These are phyloP conservation scores for Oryza officinalis DNA, from an alignment of 176 grass and related monocot genomes.

Conservation along the genomic window DNA sequence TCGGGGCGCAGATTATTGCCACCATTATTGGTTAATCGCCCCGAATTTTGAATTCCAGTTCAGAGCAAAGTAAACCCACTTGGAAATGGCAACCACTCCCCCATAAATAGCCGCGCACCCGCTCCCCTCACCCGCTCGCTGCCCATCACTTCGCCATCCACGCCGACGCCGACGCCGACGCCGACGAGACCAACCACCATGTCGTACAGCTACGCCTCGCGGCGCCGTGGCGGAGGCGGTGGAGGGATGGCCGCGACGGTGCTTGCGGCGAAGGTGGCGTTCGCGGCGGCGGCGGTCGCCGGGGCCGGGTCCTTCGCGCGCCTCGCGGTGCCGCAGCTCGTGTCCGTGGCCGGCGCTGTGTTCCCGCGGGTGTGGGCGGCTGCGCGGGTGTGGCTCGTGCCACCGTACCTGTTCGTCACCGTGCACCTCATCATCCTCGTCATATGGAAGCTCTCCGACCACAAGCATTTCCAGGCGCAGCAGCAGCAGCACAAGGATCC, in stretches of 20 bases:
- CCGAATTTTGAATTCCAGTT: not conserved
- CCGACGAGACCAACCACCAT: conserved; percentile 21
- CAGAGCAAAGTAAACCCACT: not conserved
- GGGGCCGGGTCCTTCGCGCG: conserved; percentile 28
- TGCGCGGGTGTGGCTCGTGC: conserved; percentile 49
- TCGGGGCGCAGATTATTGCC: not conserved
- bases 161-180: conserved; percentile 21
- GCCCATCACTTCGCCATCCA: not conserved
- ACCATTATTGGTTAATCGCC: not conserved
- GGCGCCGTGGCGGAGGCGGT: conserved; percentile 1
- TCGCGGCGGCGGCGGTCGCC: conserved; percentile 36
- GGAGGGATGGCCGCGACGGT: conserved; percentile 12
- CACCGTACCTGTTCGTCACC: conserved; percentile 84
- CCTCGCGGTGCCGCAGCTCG: conserved; percentile 43
- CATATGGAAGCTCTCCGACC: conserved; percentile 97
- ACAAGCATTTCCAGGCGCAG: conserved; percentile 44
- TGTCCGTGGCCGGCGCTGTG: conserved; percentile 30
- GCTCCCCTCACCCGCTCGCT: not conserved
- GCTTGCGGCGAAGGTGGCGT: conserved; percentile 52
- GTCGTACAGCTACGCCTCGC: conserved; percentile 29
- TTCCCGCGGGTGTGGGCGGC: conserved; percentile 46
- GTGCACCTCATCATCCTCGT: conserved; percentile 92
- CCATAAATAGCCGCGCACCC: conserved; percentile 44
- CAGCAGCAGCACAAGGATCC: conserved; percentile 21
- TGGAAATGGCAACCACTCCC: not conserved